Conservation (phyloP, 148 eudicot genomes). For the Nepenthes mirabilis region DNA sequence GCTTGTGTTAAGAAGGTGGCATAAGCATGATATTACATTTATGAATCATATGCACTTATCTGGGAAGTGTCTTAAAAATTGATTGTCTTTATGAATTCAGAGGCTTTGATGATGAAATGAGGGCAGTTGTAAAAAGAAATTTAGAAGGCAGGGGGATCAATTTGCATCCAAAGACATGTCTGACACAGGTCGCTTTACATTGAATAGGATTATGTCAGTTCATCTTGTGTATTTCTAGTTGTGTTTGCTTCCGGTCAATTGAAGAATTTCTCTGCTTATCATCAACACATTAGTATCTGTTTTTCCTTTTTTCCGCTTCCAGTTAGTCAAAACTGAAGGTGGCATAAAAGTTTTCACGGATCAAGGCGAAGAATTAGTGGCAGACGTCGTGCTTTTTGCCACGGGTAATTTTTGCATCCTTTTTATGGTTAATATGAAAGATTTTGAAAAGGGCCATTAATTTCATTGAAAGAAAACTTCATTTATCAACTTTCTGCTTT, state of each 20-base stretch:
- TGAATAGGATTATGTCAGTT: not conserved
- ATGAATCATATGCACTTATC: no score
- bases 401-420: conserved; percentile 43
- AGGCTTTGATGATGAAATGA: conserved; percentile 99
- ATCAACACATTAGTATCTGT: not conserved
- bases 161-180: conserved; percentile 62
- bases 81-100: conserved; percentile 19
- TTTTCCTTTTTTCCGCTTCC: conserved; percentile 4
- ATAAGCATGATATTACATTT: no score
- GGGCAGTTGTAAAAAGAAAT: conserved; percentile 83
- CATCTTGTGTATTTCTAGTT: not conserved
- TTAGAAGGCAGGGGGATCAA: conserved; percentile 87
- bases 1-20: no score
- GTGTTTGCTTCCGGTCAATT: not conserved
- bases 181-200: conserved; percentile 51
- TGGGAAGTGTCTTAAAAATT: not conserved
- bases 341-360: conserved; percentile 79
- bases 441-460: not conserved
- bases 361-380: conserved; percentile 85
- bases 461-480: no score
- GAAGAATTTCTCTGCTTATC: not conserved
- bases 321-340: conserved; percentile 64
- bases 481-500: no score
- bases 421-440: not conserved
- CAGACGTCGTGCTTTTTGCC: conserved; percentile 93